Base-by-base conservation (phyloP, 805 yeast species). In the Saccharomycopsis microspora region DNA sequence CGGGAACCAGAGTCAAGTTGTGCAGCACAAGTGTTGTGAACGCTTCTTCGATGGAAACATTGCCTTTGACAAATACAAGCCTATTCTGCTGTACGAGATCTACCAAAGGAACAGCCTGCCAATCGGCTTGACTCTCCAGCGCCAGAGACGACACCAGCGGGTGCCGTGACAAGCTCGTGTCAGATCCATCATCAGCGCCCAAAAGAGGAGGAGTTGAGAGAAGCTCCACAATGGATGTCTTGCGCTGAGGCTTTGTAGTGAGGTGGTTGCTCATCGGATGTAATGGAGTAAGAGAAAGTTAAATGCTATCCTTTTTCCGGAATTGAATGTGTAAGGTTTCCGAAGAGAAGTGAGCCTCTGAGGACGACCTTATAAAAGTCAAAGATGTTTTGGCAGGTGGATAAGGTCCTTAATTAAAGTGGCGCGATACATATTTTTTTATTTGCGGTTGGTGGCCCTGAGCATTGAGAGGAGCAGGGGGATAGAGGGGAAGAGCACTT, bases 1-100 rank as follows among this genome's bases (percentile, higher is more conserved):
- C 93, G 0, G 98, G 97, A 48, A 93, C 68, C 10, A 94, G 82
- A 2, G 96, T 90, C 58, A 93, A 73, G 54, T 82, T 80, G 62
- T 89, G 74, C 33, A 72, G 66, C 32, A 75, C 72, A 58, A 90
- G 70, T 3, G 82, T 79, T 57, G 88, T 87, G 66, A 85, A 93
- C 2, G 97, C 96, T 48, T 78, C 73, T 62, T 90, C 96, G 28
- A 90, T 94, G 3, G 95, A 78, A 35, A 77, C 68, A 4, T 76
- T 65, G 3, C 81, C 77, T 52, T 75, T 75, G 54, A 88, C 80
- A 39, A 79, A 71, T 43, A 89, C 75, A 56, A 93, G 72, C 61
- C 85, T 82, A 54, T 83, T 88, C 41, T 75, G 70, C 63, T 86
- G 94, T 39, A 88, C 81, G 56, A 93, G 71, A 55, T 85, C 93